phyloP scores from a whole-genome alignment of 2,329 filamentous ascomycete genomes.

The Capronia americana region DNA sequence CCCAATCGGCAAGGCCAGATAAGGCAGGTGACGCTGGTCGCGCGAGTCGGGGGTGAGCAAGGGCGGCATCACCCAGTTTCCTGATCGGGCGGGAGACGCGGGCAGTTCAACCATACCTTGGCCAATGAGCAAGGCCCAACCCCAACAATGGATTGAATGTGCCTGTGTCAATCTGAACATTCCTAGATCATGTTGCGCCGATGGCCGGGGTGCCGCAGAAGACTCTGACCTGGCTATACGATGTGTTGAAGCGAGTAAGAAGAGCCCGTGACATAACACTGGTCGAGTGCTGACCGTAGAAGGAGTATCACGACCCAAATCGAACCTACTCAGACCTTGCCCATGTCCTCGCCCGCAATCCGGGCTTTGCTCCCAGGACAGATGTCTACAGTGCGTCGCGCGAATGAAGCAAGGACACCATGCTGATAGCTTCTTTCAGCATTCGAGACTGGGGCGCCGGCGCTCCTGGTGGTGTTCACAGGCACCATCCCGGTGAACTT shows the following conservation, averaged over 20 bases:
- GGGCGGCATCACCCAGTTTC: too few species aligned
- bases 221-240: constrained; percentile 94
- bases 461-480: constrained; percentile 81
- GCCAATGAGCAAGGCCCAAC: constrained; percentile 18
- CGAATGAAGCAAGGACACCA: constrained; percentile 6
- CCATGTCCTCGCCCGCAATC: constrained; percentile 77
- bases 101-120: too few species aligned
- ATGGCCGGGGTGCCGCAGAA: constrained; percentile 80
- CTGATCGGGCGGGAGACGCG: too few species aligned
- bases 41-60: too few species aligned
- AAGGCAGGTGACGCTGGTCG: too few species aligned
- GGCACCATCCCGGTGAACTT: constrained; percentile 93
- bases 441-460: constrained; percentile 84
- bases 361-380: constrained; percentile 78
- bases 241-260: constrained; percentile 76
- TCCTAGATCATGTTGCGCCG: constrained; percentile 12
- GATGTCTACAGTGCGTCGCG: constrained; percentile 84
- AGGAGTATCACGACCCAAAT: constrained; percentile 95
- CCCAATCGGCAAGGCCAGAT: too few species aligned
- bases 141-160: not conserved
- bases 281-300: constrained; percentile 26
- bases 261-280: not conserved
- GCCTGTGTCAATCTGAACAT: not conserved
- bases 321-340: constrained; percentile 92
- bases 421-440: constrained; percentile 58